Conservation (phyloP, 352 stramenopile species). For the Aphanomyces astaci region DNA sequence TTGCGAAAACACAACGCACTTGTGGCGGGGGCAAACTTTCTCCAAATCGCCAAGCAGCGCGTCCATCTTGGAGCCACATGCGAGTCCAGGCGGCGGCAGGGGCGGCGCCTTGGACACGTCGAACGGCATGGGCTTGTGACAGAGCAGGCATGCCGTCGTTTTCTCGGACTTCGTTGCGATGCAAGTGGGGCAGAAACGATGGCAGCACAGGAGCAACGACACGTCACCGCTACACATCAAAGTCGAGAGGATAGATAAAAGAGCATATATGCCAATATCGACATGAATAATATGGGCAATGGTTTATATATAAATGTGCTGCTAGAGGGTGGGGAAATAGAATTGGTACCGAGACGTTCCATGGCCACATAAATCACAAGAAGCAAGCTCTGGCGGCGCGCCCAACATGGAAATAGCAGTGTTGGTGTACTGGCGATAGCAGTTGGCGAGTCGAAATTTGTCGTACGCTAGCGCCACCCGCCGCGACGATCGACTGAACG, state of each 20-base stretch:
- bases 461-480: background rate
- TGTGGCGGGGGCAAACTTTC: background rate
- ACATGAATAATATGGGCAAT: too few relatives aligned
- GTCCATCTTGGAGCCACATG: slow-evolving; percentile 9
- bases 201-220: slow-evolving; percentile 6
- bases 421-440: slow-evolving; percentile 9
- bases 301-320: too few relatives aligned
- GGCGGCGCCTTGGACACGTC: background rate
- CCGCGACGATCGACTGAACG: background rate
- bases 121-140: background rate
- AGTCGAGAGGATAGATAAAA: background rate
- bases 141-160: background rate
- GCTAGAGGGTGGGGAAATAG: too few relatives aligned
- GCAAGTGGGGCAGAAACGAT: slow-evolving; percentile 2
- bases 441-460: slow-evolving; percentile 13
- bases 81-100: background rate
- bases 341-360: background rate
- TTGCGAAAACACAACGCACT: slow-evolving; percentile 22
- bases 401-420: background rate
- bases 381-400: background rate
- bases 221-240: background rate
- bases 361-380: background rate
- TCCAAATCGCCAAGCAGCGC: background rate
- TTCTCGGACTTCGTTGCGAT: background rate
- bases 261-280: too few relatives aligned